Evolutionary conservation across 2,329 filamentous ascomycete genomes (phyloP).

Genomic region (Ophiocordyceps unilateralis): DNA sequence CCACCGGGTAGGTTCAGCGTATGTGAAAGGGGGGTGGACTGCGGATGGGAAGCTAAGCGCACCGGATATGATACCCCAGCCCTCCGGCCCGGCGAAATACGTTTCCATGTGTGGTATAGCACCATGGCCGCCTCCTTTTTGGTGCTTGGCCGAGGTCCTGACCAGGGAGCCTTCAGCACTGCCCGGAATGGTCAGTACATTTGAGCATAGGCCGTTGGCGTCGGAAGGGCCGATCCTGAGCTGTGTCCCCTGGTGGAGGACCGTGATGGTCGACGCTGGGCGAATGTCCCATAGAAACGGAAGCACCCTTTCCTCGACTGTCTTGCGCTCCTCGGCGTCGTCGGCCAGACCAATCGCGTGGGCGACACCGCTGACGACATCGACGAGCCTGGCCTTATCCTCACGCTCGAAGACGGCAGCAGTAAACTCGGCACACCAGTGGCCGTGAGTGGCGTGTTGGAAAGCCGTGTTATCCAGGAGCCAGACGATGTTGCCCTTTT

Average conservation of each 20-base stretch:
- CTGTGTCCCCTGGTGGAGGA: conserved; percentile 33
- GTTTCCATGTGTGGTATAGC: conserved; percentile 50
- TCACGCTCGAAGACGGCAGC: conserved; percentile 64
- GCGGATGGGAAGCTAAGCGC: not conserved
- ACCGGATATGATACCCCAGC: conserved; percentile 73
- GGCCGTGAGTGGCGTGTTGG: conserved; percentile 26
- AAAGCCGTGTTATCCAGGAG: conserved; percentile 81
- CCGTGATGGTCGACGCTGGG: conserved; percentile 49
- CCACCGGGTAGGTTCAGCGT: too few species aligned
- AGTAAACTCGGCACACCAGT: conserved; percentile 72
- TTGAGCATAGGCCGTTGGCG: conserved; percentile 52
- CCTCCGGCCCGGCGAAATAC: conserved; percentile 55
- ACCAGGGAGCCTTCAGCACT: conserved; percentile 26
- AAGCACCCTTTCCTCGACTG: conserved; percentile 49
- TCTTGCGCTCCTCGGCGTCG: conserved; percentile 37
- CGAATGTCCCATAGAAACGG: conserved; percentile 67
- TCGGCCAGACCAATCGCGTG: conserved; percentile 49
- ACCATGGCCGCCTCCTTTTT: conserved; percentile 25
- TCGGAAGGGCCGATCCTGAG: conserved; percentile 52
- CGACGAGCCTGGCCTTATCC: conserved; percentile 47
- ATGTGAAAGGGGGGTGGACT: too few species aligned
- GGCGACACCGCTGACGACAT: conserved; percentile 53
- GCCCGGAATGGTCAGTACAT: conserved; percentile 35
- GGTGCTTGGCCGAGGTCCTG: conserved; percentile 29
- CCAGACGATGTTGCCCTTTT: conserved; percentile 61